A percentile compares a stretch with the other conserved stretches of the same genome.
These are phyloP conservation scores for Citrus hindsii DNA, from an alignment of 345 rosid species.

Conservation along the genomic window DNA sequence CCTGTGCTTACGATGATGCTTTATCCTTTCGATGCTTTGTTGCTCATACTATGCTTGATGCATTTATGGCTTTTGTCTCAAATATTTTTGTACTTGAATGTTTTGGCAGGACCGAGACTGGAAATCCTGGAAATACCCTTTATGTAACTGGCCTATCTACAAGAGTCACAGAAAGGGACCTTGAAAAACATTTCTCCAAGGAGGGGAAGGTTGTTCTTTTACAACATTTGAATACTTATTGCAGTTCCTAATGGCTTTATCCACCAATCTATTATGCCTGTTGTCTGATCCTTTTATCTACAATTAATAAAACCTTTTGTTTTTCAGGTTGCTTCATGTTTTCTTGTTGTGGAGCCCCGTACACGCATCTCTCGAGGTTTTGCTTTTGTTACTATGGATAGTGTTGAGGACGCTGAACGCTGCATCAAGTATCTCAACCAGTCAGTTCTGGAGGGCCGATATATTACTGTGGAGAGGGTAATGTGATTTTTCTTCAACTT, in stretches of 20 bases:
- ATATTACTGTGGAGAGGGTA: constrained; percentile 99
- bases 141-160: constrained; percentile 96
- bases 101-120: constrained; percentile 38
- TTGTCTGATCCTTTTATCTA: background rate
- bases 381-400: constrained; percentile 91
- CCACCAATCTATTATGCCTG: background rate
- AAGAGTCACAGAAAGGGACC: constrained; percentile 84
- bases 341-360: constrained; percentile 94
- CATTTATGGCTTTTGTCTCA: background rate
- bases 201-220: constrained; percentile 84
- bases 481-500: constrained; percentile 40
- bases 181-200: constrained; percentile 90
- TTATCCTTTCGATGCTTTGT: background rate
- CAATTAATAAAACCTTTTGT: constrained; percentile 9
- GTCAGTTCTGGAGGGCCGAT: constrained; percentile 91
- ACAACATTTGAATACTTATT: background rate
- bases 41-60: background rate
- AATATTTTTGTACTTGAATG: background rate
- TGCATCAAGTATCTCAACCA: constrained; percentile 96
- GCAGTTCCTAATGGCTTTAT: background rate
- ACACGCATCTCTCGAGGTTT: constrained; percentile 94
- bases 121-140: constrained; percentile 78
- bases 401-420: constrained; percentile 73
- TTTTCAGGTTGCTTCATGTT: constrained; percentile 76
- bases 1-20: background rate